phyloP scores from a whole-genome alignment of 352 stramenopile genomes.

The Globisporangium camurandrum region DNA sequence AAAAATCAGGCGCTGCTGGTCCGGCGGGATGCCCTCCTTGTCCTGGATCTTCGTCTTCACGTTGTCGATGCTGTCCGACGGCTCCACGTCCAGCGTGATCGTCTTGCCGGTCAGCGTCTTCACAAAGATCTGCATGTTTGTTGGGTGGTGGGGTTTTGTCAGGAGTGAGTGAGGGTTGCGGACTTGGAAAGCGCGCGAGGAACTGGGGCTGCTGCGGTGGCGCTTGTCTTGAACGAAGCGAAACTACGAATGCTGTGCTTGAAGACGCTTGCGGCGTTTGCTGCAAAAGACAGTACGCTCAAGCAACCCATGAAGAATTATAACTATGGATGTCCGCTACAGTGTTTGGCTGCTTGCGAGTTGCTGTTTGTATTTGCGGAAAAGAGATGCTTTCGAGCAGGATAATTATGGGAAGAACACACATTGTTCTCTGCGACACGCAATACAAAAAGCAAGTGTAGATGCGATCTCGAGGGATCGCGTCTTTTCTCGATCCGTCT shows the following conservation, averaged over 20 bases:
- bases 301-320: background rate
- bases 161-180: too few relatives aligned
- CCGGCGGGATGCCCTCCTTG: slow-evolving; percentile 91
- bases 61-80: slow-evolving; percentile 92
- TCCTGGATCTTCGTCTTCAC: slow-evolving; percentile 95
- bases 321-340: background rate
- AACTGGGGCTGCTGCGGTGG: too few relatives aligned
- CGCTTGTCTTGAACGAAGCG: background rate
- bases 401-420: background rate
- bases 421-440: slow-evolving; percentile 9
- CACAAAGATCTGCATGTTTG: slow-evolving; percentile 85
- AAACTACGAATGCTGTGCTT: slow-evolving; percentile 14
- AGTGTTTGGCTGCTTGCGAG: background rate
- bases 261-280: background rate
- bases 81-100: slow-evolving; percentile 89
- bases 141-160: too few relatives aligned
- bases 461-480: background rate
- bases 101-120: slow-evolving; percentile 93
- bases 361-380: background rate
- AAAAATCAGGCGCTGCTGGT: slow-evolving; percentile 96
- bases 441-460: background rate
- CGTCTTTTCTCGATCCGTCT: too few relatives aligned
- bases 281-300: background rate
- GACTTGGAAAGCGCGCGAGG: too few relatives aligned
- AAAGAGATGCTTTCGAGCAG: background rate